These are phyloP conservation scores for Cytospora paraplurivora DNA, from an alignment of 2,329 filamentous ascomycete genomes.

Conservation along the genomic window DNA sequence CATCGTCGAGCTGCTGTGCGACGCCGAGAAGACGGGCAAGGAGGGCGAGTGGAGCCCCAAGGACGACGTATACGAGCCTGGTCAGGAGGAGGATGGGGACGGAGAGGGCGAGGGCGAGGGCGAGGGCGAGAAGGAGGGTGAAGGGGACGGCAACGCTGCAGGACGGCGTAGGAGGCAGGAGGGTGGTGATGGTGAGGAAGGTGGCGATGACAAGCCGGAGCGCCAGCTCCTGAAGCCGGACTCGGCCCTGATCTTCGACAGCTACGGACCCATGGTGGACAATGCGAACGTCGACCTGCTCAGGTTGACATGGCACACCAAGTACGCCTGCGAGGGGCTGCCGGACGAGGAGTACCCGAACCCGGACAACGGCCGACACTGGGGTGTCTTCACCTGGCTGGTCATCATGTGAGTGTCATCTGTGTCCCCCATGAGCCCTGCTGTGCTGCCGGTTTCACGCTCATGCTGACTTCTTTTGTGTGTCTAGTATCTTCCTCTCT, in stretches of 20 bases:
- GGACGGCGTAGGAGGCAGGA: conserved; percentile 29
- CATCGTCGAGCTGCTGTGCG: conserved; percentile 84
- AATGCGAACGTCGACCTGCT: conserved; percentile 63
- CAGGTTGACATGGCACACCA: conserved; percentile 81
- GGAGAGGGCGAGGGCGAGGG: conserved; percentile 24
- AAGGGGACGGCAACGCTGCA: conserved; percentile 27
- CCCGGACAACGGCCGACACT: conserved; percentile 53
- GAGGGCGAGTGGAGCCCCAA: conserved; percentile 65
- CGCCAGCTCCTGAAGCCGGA: conserved; percentile 56
- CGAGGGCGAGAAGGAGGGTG: background rate
- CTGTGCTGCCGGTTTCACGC: background rate
- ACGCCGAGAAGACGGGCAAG: conserved; percentile 68
- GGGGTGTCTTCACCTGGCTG: conserved; percentile 98
- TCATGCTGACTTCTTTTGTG: conserved; percentile 27
- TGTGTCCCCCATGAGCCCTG: conserved; percentile 4
- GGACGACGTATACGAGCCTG: conserved; percentile 54
- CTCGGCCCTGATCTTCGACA: conserved; percentile 73
- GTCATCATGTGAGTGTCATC: conserved; percentile 74
- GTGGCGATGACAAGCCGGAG: conserved; percentile 45
- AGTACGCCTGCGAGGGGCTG: conserved; percentile 74
- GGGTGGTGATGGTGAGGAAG: conserved; percentile 38
- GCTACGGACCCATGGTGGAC: conserved; percentile 65
- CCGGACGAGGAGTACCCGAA: conserved; percentile 43
- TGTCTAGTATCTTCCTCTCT: conserved; percentile 75
- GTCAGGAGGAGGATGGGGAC: conserved; percentile 20